A percentile compares a stretch with the other conserved stretches of the same genome.
Conservation (phyloP, 306 rosid genomes). For the barrel medic (Medicago truncatula) region DNA sequence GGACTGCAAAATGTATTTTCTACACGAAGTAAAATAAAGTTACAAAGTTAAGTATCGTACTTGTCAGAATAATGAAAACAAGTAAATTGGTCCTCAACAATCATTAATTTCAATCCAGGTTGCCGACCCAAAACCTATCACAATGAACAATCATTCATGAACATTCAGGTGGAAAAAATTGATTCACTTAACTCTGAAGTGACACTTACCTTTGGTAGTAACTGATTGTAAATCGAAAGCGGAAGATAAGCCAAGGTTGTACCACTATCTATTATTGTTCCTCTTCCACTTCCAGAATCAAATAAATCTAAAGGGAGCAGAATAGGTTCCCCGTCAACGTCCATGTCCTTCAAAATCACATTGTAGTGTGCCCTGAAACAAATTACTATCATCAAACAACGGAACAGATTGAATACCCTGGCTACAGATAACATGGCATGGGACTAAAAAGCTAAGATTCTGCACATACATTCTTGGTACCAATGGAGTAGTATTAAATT, state of each 20-base stretch:
- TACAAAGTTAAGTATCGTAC: constrained; percentile 53
- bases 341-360: constrained; percentile 73
- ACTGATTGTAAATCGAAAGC: constrained; percentile 45
- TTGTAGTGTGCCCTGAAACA: constrained; percentile 85
- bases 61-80: constrained; percentile 59
- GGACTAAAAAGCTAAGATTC: constrained; percentile 37
- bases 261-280: constrained; percentile 90
- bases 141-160: constrained; percentile 40
- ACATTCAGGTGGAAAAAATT: constrained; percentile 31
- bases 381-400: not conserved
- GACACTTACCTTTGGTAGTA: constrained; percentile 60
- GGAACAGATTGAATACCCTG: not conserved
- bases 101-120: constrained; percentile 54
- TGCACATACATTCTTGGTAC: constrained; percentile 69
- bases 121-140: constrained; percentile 60
- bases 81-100: constrained; percentile 58
- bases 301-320: constrained; percentile 66
- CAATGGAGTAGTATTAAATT: constrained; percentile 62
- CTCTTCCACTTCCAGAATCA: constrained; percentile 55
- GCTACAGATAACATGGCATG: constrained; percentile 12
- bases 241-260: constrained; percentile 93
- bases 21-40: constrained; percentile 35
- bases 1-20: not conserved
- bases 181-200: constrained; percentile 28
- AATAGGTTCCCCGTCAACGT: constrained; percentile 65